Evolutionary conservation across 2,329 filamentous ascomycete species (phyloP).

Genomic region (Beauveria asiatica): DNA sequence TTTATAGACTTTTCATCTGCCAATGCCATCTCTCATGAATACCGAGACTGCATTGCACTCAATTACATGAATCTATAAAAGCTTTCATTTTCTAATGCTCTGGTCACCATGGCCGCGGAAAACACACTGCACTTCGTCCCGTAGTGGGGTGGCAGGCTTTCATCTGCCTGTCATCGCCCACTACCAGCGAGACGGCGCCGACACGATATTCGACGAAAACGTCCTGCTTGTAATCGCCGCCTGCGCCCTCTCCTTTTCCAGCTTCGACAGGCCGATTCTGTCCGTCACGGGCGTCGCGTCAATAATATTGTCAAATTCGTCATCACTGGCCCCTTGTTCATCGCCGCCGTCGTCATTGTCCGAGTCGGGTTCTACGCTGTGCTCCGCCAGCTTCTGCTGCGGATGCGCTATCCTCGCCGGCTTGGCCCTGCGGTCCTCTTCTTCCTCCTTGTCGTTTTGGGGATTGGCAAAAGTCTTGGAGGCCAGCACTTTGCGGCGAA

Average conservation of each 20-base stretch:
- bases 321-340: slow-evolving; percentile 50
- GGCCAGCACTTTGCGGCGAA: slow-evolving; percentile 79
- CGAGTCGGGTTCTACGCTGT: slow-evolving; percentile 64
- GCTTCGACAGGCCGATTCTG: slow-evolving; percentile 56
- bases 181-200: slow-evolving; percentile 34
- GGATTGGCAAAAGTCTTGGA: slow-evolving; percentile 71
- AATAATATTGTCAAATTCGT: slow-evolving; percentile 88
- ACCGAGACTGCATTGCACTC: too few species aligned
- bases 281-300: slow-evolving; percentile 85
- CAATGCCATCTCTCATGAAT: neutral
- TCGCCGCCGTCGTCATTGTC: slow-evolving; percentile 42
- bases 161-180: too few species aligned
- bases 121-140: too few species aligned
- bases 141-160: too few species aligned
- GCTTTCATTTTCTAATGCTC: too few species aligned
- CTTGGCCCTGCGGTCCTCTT: slow-evolving; percentile 40
- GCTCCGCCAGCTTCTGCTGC: slow-evolving; percentile 43
- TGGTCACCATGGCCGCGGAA: too few species aligned
- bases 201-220: slow-evolving; percentile 40
- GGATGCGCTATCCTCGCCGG: slow-evolving; percentile 56
- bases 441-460: slow-evolving; percentile 22
- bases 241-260: slow-evolving; percentile 46
- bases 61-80: too few species aligned
- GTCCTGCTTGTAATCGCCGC: slow-evolving; percentile 40
- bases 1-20: neutral